Evolutionary conservation across 1,284 basidiomycete genomes (phyloP), one percentile per base, ranked within the genome.

Genomic region (Tranzscheliella williamsii): DNA sequence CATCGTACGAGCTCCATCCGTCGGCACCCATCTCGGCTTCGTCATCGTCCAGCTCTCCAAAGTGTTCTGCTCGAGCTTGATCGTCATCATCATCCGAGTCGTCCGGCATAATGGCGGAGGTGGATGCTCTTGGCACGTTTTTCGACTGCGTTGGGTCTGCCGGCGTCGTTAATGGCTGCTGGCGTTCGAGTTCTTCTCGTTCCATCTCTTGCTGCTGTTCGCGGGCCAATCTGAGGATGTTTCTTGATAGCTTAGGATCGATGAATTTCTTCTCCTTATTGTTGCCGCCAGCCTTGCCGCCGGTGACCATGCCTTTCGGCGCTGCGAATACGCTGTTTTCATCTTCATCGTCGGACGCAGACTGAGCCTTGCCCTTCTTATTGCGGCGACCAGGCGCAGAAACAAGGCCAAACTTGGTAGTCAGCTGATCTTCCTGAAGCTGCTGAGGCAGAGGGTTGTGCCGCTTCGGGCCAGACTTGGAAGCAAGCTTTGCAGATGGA

Each of bases 171-270:
- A 44, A 39, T 2, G 18, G 69, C 38, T 46, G 61, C 48, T 31
- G 67, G 9, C 57, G 48, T 48, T 62, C 61, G 22, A 63, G 56
- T 32, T 76, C 73, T 41, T 78, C 77, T 5, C 62, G 48, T 31
- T 78, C 78, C 24, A 80, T 66, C 78, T 98, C 95, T 73, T 91
- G 87, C 79, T 97, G 93, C 79, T 98, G 95, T 68, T 90, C 87
- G 70, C 86, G 84, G 11, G 94, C 94, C 46, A 98, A 85, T 72
- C 92, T 87, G 67, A 98, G 88, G 51, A 98, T 97, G 71, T 87
- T 89, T 57, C 84, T 83, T 1, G 91, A 95, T 16, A 87, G 88
- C 79, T 90, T 90, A 5, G 72, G 72, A 34, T 77, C 75, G 43
- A 77, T 69, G 53, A 62, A 73, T 41, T 63, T 67, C 22, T 65